phyloP scores from a whole-genome alignment of 805 yeast genomes.

The Yarrowia bubula region DNA sequence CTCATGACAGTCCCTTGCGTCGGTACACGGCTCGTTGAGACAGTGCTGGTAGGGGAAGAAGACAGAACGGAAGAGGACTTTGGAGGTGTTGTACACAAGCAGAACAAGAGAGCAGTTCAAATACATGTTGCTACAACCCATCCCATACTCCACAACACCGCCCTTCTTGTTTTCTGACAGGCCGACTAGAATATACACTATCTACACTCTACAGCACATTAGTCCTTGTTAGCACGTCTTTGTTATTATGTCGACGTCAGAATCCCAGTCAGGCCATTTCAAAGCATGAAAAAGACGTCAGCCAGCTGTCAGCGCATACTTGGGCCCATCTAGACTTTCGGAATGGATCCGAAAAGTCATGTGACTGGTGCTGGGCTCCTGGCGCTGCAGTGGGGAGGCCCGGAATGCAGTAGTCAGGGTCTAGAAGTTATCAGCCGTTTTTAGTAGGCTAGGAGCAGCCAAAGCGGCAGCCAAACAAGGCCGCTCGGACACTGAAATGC shows the following conservation, averaged over 20 bases:
- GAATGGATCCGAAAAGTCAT: conserved; percentile 5
- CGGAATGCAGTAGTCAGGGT: conserved; percentile 14
- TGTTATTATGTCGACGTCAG: background rate
- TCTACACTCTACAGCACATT: conserved; percentile 12
- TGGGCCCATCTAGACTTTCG: background rate
- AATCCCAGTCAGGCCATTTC: background rate
- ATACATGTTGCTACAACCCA: too few relatives aligned
- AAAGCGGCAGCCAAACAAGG: background rate
- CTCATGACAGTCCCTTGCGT: conserved; percentile 24
- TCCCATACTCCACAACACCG: too few relatives aligned
- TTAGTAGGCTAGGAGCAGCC: background rate
- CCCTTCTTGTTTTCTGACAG: too few relatives aligned
- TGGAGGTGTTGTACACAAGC: too few relatives aligned
- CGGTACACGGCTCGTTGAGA: background rate
- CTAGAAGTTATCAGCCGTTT: conserved; percentile 15
- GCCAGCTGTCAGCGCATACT: background rate
- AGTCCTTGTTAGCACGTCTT: background rate
- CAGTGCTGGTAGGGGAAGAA: too few relatives aligned
- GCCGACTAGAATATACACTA: conserved; percentile 18
- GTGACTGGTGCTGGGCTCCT: background rate
- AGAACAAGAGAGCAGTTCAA: too few relatives aligned
- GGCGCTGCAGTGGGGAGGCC: background rate
- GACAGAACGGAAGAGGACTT: too few relatives aligned
- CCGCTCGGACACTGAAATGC: background rate
- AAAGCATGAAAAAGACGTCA: conserved; percentile 4